phyloP scores from a whole-genome alignment of 2,329 filamentous ascomycete genomes.

The Colletotrichum tofieldiae region DNA sequence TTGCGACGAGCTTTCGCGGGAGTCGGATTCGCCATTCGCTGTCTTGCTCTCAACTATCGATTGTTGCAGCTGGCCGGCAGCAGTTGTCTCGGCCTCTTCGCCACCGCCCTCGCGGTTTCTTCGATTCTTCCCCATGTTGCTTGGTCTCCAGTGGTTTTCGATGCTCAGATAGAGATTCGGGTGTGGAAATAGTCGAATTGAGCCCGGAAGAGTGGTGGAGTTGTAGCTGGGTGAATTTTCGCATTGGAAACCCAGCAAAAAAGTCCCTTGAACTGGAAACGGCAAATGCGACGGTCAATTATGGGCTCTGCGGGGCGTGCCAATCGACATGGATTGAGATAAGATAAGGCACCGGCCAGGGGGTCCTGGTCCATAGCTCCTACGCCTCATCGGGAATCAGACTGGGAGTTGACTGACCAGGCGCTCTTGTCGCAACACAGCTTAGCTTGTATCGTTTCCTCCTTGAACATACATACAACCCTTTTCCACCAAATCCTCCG shows the following conservation, averaged over 20 bases:
- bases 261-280: constrained; percentile 3
- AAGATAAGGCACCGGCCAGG: not conserved
- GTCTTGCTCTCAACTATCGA: constrained; percentile 4
- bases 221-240: constrained; percentile 21
- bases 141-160: not conserved
- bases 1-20: constrained; percentile 38
- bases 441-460: not conserved
- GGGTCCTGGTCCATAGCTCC: not conserved
- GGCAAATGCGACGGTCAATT: constrained; percentile 5
- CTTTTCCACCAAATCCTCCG: not conserved
- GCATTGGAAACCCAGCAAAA: not conserved
- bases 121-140: constrained; percentile 28
- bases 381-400: not conserved
- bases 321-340: constrained; percentile 5
- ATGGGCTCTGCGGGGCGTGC: constrained; percentile 8
- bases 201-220: constrained; percentile 4
- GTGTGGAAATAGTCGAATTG: not conserved
- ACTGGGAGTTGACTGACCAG: not conserved
- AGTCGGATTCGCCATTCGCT: not conserved
- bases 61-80: constrained; percentile 4
- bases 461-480: not conserved
- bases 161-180: constrained; percentile 1
- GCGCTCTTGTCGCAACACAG: not conserved
- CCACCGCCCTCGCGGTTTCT: constrained; percentile 32
- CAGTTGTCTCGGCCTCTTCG: constrained; percentile 23